phyloP scores from a whole-genome alignment of 805 yeast genomes.

The Wickerhamiella sergipiensis region DNA sequence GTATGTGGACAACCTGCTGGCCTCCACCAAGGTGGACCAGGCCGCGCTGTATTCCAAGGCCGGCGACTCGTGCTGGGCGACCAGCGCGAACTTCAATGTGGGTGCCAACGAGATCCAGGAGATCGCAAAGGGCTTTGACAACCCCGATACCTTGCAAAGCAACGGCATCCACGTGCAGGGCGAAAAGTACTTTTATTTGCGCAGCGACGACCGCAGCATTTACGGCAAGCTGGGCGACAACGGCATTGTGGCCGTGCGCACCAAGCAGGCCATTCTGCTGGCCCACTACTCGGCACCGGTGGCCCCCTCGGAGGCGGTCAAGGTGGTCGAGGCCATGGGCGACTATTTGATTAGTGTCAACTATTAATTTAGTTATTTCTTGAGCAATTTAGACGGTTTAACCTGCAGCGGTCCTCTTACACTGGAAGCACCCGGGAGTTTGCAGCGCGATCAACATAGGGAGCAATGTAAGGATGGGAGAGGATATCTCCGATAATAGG shows the following conservation, averaged over 20 bases:
- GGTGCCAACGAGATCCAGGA: constrained; percentile 56
- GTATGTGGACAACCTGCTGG: constrained; percentile 84
- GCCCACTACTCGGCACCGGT: constrained; percentile 82
- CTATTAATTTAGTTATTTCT: constrained; percentile 34
- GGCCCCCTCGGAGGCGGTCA: constrained; percentile 90
- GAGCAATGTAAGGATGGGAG: constrained; percentile 72
- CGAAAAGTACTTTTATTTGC: constrained; percentile 73
- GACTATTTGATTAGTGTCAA: constrained; percentile 85
- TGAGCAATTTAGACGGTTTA: too few species aligned
- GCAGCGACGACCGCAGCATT: constrained; percentile 84
- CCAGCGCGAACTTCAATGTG: constrained; percentile 51
- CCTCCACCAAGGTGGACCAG: constrained; percentile 77
- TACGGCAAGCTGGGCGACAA: constrained; percentile 83
- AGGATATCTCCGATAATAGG: constrained; percentile 81
- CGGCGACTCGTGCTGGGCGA: constrained; percentile 93
- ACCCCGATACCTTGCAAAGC: constrained; percentile 67
- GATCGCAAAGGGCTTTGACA: constrained; percentile 66
- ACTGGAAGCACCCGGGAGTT: constrained; percentile 59
- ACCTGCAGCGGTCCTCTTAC: too few species aligned
- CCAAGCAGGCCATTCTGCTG: constrained; percentile 79
- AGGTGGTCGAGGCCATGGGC: constrained; percentile 88
- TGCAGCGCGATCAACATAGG: constrained; percentile 48
- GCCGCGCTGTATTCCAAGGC: constrained; percentile 91
- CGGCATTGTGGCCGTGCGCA: constrained; percentile 83
- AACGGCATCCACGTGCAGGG: constrained; percentile 77